These are phyloP conservation scores for Brassica balearica DNA, from an alignment of 441 rosid species.

Conservation along the genomic window DNA sequence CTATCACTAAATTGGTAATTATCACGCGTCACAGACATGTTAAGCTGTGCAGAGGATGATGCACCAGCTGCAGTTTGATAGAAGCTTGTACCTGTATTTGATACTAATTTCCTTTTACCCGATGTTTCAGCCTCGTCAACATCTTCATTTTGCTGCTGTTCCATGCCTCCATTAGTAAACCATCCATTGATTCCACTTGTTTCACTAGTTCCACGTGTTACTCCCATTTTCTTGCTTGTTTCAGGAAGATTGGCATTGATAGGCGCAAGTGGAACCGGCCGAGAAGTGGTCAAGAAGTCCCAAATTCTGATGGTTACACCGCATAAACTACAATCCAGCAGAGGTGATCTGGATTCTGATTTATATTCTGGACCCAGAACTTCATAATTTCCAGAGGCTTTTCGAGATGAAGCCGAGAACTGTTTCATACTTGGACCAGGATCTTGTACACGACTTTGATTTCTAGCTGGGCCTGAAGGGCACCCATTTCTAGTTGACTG, in stretches of 20 bases:
- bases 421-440: slow-evolving; percentile 82
- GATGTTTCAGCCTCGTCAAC: slow-evolving; percentile 96
- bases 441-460: slow-evolving; percentile 65
- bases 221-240: slow-evolving; percentile 79
- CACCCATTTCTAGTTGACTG: slow-evolving; percentile 93
- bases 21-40: slow-evolving; percentile 56
- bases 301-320: slow-evolving; percentile 93
- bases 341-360: slow-evolving; percentile 79
- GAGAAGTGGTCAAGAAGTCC: slow-evolving; percentile 86
- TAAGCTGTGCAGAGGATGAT: slow-evolving; percentile 60
- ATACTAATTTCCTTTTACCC: slow-evolving; percentile 58
- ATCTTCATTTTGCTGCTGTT: slow-evolving; percentile 78
- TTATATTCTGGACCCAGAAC: slow-evolving; percentile 69
- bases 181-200: slow-evolving; percentile 99
- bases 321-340: slow-evolving; percentile 96
- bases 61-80: slow-evolving; percentile 89
- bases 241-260: slow-evolving; percentile 80
- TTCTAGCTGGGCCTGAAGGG: slow-evolving; percentile 73
- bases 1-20: slow-evolving; percentile 69
- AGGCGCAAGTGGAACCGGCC: slow-evolving; percentile 75
- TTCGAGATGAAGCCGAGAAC: slow-evolving; percentile 72
- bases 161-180: slow-evolving; percentile 83
- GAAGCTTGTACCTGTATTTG: slow-evolving; percentile 71
- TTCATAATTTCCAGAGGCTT: slow-evolving; percentile 76
- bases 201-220: slow-evolving; percentile 94